Base-by-base conservation (phyloP, 2,329 filamentous ascomycete species). In the Aspergillus tubingensis region DNA sequence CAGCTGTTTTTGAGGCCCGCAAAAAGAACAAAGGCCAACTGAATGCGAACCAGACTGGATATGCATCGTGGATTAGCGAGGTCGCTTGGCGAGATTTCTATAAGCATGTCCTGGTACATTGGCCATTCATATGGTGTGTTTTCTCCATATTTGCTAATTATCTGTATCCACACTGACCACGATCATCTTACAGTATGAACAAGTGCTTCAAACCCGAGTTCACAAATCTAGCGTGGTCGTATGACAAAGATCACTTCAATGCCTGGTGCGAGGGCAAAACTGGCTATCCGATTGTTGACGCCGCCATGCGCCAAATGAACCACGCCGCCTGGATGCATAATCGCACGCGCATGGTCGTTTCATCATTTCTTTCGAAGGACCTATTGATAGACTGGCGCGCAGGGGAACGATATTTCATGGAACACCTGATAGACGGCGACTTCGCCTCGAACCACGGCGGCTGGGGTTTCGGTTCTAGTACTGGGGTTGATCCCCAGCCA, bases 71-170 rank as follows among this genome's bases (percentile, higher is more conserved):
- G 91, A 91, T 95, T 64, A 88, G 88, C 56, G 91, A 96, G 74
- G 82, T 96, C 3, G 91, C 91, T 0, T 95, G 91, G 91, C 82
- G 91, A 13, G 91, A 96, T 69, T 96, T 96, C 70, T 96, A 96
- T 78, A 91, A 88, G 69, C 91, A 95, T 72, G 90, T 96, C 3
- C 78, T 96, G 5, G 90, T 88, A 0, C 80, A 93, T 62, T 96
- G 91, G 91, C 93, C 93, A 0, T 93, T 92, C 55, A 76, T 80
- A 47, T 80, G 79, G 77, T 77, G 63, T 58, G 69, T 56, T 5
- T 13, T 25, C 19, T 13, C 21, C 3, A 2, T 36, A 13, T 13
- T 15, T 5, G 11, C 32, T 2, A 5, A 13, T 4, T 36, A 13
- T 15, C 4, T 13, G 32, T 36, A 8, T 32, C n/a, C 15, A 21